Conservation (phyloP, 2,329 filamentous ascomycete species). For the Penicillium sp. region DNA sequence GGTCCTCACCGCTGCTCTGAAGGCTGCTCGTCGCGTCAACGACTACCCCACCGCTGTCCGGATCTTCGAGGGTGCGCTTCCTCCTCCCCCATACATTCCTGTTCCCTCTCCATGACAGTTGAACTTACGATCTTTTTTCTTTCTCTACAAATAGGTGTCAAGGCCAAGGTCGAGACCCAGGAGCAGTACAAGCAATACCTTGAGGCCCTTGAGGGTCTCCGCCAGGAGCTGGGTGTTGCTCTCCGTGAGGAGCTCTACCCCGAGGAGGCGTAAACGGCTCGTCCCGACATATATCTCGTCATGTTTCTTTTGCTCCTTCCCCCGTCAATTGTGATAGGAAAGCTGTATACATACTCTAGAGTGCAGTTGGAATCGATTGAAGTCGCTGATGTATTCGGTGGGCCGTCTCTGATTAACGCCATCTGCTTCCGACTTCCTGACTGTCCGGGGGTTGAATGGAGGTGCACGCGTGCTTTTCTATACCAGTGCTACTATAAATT, state of each 20-base stretch:
- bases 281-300: too few relatives aligned
- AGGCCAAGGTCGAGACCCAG: slow-evolving; percentile 98
- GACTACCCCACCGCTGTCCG: slow-evolving; percentile 97
- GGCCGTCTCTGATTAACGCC: too few relatives aligned
- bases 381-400: too few relatives aligned
- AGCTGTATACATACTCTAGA: slow-evolving; percentile 35
- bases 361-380: too few relatives aligned
- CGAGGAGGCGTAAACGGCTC: slow-evolving; percentile 38
- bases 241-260: slow-evolving; percentile 93
- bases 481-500: too few relatives aligned
- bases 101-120: slow-evolving; percentile 13
- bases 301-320: too few relatives aligned
- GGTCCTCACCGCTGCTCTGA: slow-evolving; percentile 83
- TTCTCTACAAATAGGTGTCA: too few relatives aligned
- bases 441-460: too few relatives aligned
- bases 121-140: too few relatives aligned
- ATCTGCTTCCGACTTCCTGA: too few relatives aligned
- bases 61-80: slow-evolving; percentile 89
- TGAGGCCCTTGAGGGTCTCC: slow-evolving; percentile 79
- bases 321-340: slow-evolving; percentile 29
- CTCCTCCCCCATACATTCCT: too few relatives aligned
- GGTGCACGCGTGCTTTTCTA: too few relatives aligned
- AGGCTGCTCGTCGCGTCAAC: slow-evolving; percentile 90
- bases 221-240: slow-evolving; percentile 83
- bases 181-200: slow-evolving; percentile 94